Percentiles rank a stretch among this genome's conserved stretches.
These are phyloP conservation scores for Apodospora peruviana DNA, from an alignment of 495 filamentous ascomycete genomes.

Conservation along the genomic window DNA sequence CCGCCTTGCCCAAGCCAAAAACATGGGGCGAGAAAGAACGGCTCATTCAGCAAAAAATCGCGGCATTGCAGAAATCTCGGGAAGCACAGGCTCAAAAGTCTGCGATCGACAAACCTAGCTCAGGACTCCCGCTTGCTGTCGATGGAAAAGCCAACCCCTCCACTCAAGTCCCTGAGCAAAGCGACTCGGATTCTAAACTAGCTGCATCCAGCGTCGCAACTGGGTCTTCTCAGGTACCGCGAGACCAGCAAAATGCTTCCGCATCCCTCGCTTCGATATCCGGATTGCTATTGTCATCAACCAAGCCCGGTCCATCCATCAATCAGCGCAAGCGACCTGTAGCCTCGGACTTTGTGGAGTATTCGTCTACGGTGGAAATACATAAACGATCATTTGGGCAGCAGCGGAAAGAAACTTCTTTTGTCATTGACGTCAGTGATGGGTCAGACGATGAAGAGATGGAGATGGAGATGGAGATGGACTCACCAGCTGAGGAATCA, in stretches of 20 bases:
- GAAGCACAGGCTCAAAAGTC: conserved; percentile 19
- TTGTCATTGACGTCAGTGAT: conserved; percentile 77
- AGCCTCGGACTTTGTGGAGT: conserved; percentile 72
- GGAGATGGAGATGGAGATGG: conserved; percentile 47
- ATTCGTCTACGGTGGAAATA: conserved; percentile 36
- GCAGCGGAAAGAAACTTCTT: conserved; percentile 37
- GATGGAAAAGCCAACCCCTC: not conserved
- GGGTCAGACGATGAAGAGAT: conserved; percentile 38
- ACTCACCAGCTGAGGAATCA: conserved; percentile 37
- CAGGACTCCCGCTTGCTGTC: not conserved
- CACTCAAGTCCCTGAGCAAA: not conserved
- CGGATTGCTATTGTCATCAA: conserved; percentile 5
- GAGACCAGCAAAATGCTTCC: not conserved
- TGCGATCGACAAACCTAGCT: conserved; percentile 1
- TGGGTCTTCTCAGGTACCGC: not conserved
- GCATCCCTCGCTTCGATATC: conserved; percentile 6
- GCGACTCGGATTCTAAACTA: not conserved
- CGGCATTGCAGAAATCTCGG: conserved; percentile 38
- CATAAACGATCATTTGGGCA: conserved; percentile 61
- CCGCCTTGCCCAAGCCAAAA: conserved; percentile 23
- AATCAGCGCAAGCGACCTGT: conserved; percentile 69
- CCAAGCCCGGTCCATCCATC: conserved; percentile 1
- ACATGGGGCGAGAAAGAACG: conserved; percentile 39
- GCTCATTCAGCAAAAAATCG: conserved; percentile 41
- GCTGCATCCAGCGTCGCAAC: conserved; percentile 1